A percentile compares a stretch with the other conserved stretches of the same genome.
Evolutionary conservation across 2,329 filamentous ascomycete species (phyloP).

Genomic region (Neoascochyta sp.): DNA sequence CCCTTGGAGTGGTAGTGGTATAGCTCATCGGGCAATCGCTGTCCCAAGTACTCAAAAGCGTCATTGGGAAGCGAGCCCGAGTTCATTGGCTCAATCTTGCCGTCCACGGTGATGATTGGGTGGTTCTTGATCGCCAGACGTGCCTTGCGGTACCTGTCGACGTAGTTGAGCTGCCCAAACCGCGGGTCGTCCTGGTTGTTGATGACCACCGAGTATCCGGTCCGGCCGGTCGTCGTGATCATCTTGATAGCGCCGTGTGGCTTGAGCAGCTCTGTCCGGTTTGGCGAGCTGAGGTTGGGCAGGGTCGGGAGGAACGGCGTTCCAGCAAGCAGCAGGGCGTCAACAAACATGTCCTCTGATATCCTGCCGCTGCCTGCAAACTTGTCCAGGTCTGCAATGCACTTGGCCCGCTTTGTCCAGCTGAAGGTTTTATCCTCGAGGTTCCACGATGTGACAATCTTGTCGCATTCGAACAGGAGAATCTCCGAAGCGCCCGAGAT

Average conservation of each 20-base stretch:
- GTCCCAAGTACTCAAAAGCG: conserved; percentile 84
- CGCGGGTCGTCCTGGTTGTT: conserved; percentile 77
- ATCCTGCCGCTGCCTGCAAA: conserved; percentile 42
- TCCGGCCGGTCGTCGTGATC: conserved; percentile 62
- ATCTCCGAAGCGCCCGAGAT: conserved; percentile 82
- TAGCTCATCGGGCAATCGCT: conserved; percentile 82
- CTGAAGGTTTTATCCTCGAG: conserved; percentile 65
- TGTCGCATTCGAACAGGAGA: conserved; percentile 78
- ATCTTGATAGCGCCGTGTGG: conserved; percentile 76
- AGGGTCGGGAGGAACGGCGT: conserved; percentile 76
- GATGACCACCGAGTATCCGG: conserved; percentile 69
- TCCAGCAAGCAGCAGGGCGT: conserved; percentile 78
- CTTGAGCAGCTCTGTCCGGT: conserved; percentile 53
- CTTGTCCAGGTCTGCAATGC: conserved; percentile 62
- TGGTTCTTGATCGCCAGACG: conserved; percentile 84
- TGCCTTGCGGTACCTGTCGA: conserved; percentile 82
- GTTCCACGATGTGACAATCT: conserved; percentile 65
- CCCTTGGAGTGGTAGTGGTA: conserved; percentile 86
- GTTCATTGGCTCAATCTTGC: conserved; percentile 72
- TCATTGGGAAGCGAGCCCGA: conserved; percentile 72
- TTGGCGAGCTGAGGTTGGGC: conserved; percentile 66
- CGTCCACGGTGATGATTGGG: conserved; percentile 73
- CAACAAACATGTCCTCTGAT: conserved; percentile 72
- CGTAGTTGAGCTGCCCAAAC: conserved; percentile 68
- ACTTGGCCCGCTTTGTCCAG: conserved; percentile 62